Percentiles rank a stretch among this genome's conserved stretches.
Evolutionary conservation across 2,329 filamentous ascomycete genomes (phyloP).

Genomic region (Xylariales sp.): DNA sequence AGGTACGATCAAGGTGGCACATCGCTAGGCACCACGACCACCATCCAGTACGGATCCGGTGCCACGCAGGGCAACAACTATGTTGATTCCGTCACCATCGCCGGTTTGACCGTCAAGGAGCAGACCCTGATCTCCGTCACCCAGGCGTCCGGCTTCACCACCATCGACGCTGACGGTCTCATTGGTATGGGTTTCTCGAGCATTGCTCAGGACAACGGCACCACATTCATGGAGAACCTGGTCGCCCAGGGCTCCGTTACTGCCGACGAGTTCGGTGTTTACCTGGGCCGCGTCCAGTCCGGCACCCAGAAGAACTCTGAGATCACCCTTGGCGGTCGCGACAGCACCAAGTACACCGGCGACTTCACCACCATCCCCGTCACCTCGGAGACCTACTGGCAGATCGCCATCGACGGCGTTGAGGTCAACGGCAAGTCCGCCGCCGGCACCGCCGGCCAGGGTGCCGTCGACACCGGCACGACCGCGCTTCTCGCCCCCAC

Average conservation of each 20-base stretch:
- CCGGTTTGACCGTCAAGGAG: slow-evolving; percentile 8
- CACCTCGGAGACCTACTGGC: slow-evolving; percentile 5
- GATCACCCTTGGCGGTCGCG: slow-evolving; percentile 4
- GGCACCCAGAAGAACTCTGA: slow-evolving; percentile 1
- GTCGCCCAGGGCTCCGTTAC: slow-evolving; percentile 23
- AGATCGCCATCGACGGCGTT: slow-evolving; percentile 3
- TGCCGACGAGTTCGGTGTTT: slow-evolving; percentile 25
- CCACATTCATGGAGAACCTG: slow-evolving; percentile 27
- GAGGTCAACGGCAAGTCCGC: background rate
- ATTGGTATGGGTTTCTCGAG: slow-evolving; percentile 27
- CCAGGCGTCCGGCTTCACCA: slow-evolving; percentile 19
- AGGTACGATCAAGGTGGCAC: slow-evolving; percentile 4
- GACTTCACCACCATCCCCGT: slow-evolving; percentile 2
- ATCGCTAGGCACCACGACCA: slow-evolving; percentile 13
- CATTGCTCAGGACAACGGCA: slow-evolving; percentile 23
- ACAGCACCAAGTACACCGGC: slow-evolving; percentile 4
- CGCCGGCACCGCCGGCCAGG: slow-evolving; percentile 1
- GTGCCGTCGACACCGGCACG: slow-evolving; percentile 5
- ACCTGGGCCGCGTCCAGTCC: slow-evolving; percentile 16
- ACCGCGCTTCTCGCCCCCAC: slow-evolving; percentile 3
- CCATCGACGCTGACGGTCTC: slow-evolving; percentile 28
- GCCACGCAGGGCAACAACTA: slow-evolving; percentile 17
- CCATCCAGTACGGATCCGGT: slow-evolving; percentile 28
- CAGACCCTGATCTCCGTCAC: slow-evolving; percentile 25
- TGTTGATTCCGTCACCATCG: slow-evolving; percentile 18